Base-by-base conservation (phyloP, 2,329 filamentous ascomycete species). In the Claviceps purpurea region DNA sequence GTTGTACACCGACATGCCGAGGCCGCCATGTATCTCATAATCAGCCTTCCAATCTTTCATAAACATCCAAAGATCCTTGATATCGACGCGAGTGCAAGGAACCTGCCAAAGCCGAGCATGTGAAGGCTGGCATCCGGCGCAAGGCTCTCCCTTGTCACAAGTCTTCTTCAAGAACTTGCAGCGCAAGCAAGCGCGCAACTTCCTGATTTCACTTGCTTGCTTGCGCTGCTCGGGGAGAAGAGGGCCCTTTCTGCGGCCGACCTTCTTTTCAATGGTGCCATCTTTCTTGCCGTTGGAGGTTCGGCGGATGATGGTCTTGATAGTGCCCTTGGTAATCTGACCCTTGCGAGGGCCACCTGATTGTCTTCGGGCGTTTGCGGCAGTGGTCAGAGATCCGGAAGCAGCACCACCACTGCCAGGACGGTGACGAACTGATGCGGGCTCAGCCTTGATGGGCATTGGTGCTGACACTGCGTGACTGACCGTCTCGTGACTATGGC, bases 91-190 rank as follows among this genome's bases (percentile, higher is more conserved):
- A 42, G 91, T 97, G 76, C 91, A 97, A 55, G 91, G 91, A 45
- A 97, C 91, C 71, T 96, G 90, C 91, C 91, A 97, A 50, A 97
- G 77, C 57, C 91, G 84, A 57, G 91, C 91, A 68, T 97, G 91
- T 20, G 90, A 95, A 49, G 91, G 91, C 72, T 95, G 87, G 73
- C 91, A 97, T 47, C 91, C 91, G 62, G 85, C 87, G 70, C 91
- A 97, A 53, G 91, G 91, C 73, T 96, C 90, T 57, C 91, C 91
- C 74, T 94, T 96, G 70, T 97, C 91, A 65, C 91, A 97, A 48
- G 91, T 96, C 79, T 97, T 97, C 79, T 97, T 97, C 67, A 97
- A 77, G 75, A 96, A 97, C 73, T 96, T 96, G 80, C 91, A 97
- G 58, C 91, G 84, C 61, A 97, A 75, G 68, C 91, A 97, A 47